These are phyloP conservation scores for Peronospora belbahrii DNA, from an alignment of 352 stramenopile genomes.

Conservation along the genomic window DNA sequence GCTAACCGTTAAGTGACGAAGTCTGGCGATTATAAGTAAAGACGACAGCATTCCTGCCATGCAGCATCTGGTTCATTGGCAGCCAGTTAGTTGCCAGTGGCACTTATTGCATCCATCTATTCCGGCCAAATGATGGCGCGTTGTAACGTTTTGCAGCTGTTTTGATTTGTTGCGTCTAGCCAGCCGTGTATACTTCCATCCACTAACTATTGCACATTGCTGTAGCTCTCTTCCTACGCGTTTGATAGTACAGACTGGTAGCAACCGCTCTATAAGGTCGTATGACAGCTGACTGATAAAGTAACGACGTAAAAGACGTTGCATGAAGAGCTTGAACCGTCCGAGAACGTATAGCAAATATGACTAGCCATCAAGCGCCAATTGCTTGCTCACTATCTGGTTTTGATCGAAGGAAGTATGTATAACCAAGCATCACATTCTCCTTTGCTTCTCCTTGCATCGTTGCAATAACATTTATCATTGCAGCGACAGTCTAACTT, in stretches of 20 bases:
- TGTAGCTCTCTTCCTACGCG: no score
- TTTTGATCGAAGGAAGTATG: slow-evolving; percentile 32
- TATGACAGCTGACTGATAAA: no score
- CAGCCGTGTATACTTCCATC: no score
- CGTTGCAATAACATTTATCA: background rate
- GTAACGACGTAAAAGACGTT: no score
- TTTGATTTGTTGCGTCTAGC: background rate
- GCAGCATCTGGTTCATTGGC: background rate
- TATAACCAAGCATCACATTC: slow-evolving; percentile 19
- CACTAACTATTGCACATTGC: no score
- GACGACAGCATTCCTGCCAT: background rate
- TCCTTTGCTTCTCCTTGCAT: slow-evolving; percentile 1
- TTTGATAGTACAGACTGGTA: no score
- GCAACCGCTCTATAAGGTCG: no score
- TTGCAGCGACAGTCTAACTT: slow-evolving; percentile 4
- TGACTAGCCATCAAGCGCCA: slow-evolving; percentile 52
- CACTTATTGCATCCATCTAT: background rate
- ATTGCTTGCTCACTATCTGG: slow-evolving; percentile 34
- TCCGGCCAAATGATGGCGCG: background rate
- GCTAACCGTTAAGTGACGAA: no score
- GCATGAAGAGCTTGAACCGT: slow-evolving; percentile 41
- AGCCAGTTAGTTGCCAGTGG: background rate
- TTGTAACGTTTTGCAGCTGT: background rate
- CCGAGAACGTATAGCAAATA: slow-evolving; percentile 38
- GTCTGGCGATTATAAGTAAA: background rate